Percentiles rank a stretch among this genome's conserved stretches.
phyloP scores from a whole-genome alignment of 805 yeast genomes.

The Yamadazyma ubonensis region DNA sequence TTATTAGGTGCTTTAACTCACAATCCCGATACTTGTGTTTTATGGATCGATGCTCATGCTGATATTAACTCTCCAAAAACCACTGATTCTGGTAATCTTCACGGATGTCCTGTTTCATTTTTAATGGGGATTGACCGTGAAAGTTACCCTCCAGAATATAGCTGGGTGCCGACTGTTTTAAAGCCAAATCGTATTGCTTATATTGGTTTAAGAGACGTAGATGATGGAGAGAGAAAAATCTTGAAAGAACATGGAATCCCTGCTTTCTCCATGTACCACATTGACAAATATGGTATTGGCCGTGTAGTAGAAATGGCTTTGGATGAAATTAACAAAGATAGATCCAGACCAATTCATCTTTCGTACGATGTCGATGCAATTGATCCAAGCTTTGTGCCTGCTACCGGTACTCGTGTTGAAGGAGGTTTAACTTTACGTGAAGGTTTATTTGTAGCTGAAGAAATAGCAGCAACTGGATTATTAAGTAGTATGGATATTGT shows the following conservation, averaged over 20 bases:
- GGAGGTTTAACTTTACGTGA: constrained; percentile 95
- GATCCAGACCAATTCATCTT: constrained; percentile 72
- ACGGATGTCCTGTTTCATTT: constrained; percentile 95
- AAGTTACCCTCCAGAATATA: constrained; percentile 67
- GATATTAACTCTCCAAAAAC: constrained; percentile 88
- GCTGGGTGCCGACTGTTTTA: constrained; percentile 76
- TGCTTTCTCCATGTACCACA: constrained; percentile 93
- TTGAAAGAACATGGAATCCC: constrained; percentile 69
- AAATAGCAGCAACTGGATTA: constrained; percentile 86
- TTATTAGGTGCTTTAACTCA: constrained; percentile 76
- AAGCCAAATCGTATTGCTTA: constrained; percentile 75
- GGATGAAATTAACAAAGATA: constrained; percentile 68
- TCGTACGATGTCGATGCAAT: constrained; percentile 96
- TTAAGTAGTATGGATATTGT: constrained; percentile 87
- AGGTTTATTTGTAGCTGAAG: constrained; percentile 89
- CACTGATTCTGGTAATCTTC: constrained; percentile 86
- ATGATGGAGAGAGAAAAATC: constrained; percentile 76
- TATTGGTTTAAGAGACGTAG: constrained; percentile 93
- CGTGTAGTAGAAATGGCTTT: constrained; percentile 91
- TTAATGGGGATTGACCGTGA: constrained; percentile 75
- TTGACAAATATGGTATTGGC: constrained; percentile 91
- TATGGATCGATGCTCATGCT: constrained; percentile 99
- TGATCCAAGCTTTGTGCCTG: constrained; percentile 91
- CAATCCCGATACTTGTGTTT: constrained; percentile 82
- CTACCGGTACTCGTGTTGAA: constrained; percentile 96